These are phyloP conservation scores for Mucor racemosus DNA, from an alignment of 371 early-diverging fungal genomes.

Conservation along the genomic window DNA sequence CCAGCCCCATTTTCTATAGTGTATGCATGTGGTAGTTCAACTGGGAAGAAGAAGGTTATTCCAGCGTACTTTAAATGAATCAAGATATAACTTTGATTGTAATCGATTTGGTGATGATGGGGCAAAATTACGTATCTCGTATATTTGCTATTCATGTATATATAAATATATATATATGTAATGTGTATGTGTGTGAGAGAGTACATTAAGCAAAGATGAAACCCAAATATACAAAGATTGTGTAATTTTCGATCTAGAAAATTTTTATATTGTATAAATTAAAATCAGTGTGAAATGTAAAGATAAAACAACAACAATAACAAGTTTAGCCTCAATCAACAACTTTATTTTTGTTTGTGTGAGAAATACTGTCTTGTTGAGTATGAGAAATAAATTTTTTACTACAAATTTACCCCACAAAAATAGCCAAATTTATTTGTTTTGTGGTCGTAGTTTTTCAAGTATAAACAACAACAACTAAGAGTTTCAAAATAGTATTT, in stretches of 20 bases:
- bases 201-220: not conserved
- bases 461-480: not conserved
- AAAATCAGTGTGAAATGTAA: not conserved
- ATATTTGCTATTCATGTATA: not conserved
- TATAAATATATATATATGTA: not conserved
- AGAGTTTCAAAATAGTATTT: slow-evolving; percentile 7
- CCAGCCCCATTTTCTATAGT: slow-evolving; percentile 1
- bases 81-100: slow-evolving; percentile 4
- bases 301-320: not conserved
- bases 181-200: not conserved
- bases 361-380: slow-evolving; percentile 7
- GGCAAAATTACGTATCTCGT: not conserved
- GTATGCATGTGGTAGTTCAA: not conserved
- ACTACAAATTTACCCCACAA: slow-evolving; percentile 15
- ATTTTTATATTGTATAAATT: not conserved
- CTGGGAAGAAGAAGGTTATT: not conserved
- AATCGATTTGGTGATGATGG: not conserved
- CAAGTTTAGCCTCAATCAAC: not conserved
- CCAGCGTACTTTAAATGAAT: not conserved
- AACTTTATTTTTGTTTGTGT: not conserved
- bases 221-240: not conserved
- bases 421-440: slow-evolving; percentile 16
- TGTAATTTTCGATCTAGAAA: not conserved
- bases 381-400: not conserved
- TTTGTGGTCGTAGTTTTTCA: not conserved